Evolutionary conservation across 805 yeast species (phyloP).

Genomic region (Starmerella asiatica): DNA sequence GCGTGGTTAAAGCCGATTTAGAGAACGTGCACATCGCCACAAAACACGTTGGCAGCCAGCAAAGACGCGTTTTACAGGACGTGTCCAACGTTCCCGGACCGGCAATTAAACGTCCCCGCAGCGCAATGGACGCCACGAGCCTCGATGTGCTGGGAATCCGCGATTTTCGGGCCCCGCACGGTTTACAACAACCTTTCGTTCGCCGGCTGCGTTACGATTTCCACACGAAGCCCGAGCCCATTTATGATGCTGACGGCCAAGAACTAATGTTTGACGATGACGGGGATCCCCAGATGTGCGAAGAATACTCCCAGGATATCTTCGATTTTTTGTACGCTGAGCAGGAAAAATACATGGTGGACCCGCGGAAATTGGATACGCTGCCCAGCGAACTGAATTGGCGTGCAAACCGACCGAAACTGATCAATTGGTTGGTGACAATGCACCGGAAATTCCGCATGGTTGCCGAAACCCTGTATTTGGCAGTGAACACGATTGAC

Average conservation of each 20-base stretch:
- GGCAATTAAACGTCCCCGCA: no score
- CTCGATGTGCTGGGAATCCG: no score
- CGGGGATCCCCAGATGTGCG: slow-evolving; percentile 57
- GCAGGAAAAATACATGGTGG: slow-evolving; percentile 60
- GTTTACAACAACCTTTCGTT: slow-evolving; percentile 1
- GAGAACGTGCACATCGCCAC: no score
- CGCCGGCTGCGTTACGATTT: neutral
- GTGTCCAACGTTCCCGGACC: no score
- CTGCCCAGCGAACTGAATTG: slow-evolving; percentile 55
- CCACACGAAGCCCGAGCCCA: neutral
- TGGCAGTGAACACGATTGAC: slow-evolving; percentile 79
- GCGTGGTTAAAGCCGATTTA: no score
- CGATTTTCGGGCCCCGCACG: slow-evolving; percentile 1
- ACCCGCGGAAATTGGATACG: slow-evolving; percentile 41
- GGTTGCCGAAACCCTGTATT: slow-evolving; percentile 70
- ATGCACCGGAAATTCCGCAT: slow-evolving; percentile 74
- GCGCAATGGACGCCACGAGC: no score
- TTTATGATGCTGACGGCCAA: slow-evolving; percentile 1
- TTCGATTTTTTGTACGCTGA: slow-evolving; percentile 63
- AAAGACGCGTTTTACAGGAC: no score
- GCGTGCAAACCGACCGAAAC: slow-evolving; percentile 57
- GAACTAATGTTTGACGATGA: slow-evolving; percentile 23
- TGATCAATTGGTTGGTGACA: slow-evolving; percentile 90
- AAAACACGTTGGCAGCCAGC: no score
- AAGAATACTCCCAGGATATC: slow-evolving; percentile 81